Percentiles rank a stretch among this genome's conserved stretches.
These are phyloP conservation scores for Vinca major DNA, from an alignment of 305 asterid genomes.

Conservation along the genomic window DNA sequence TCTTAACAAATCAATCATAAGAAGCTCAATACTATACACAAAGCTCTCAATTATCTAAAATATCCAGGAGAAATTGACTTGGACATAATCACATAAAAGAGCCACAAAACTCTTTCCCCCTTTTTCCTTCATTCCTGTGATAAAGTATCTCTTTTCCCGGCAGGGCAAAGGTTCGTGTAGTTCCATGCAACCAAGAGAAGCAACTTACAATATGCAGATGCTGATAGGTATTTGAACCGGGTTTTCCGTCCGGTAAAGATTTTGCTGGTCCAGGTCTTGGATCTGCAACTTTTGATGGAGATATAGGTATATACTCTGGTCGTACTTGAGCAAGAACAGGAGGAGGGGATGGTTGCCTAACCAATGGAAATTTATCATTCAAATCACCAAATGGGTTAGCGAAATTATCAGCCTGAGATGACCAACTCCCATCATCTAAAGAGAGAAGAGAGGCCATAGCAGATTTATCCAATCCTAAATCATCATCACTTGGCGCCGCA, in stretches of 20 bases:
- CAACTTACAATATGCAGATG: conserved; percentile 88
- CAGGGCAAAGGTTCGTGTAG: not conserved
- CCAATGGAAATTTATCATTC: conserved; percentile 45
- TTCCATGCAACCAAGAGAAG: conserved; percentile 9
- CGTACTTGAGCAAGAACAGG: conserved; percentile 93
- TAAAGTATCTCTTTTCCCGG: not conserved
- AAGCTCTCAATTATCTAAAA: not conserved
- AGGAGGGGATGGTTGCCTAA: conserved; percentile 92
- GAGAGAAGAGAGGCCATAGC: conserved; percentile 78
- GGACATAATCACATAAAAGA: not conserved
- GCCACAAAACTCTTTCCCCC: not conserved
- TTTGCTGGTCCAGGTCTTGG: conserved; percentile 92
- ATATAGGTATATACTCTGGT: conserved; percentile 54
- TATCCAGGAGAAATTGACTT: conserved; percentile 1
- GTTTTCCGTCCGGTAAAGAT: conserved; percentile 43
- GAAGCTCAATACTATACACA: not conserved
- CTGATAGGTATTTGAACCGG: conserved; percentile 63
- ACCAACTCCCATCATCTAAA: conserved; percentile 88
- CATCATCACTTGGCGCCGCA: conserved; percentile 27
- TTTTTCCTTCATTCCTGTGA: not conserved
- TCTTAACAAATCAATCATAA: not conserved
- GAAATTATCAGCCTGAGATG: conserved; percentile 44
- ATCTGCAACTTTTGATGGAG: conserved; percentile 93
- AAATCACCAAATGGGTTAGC: conserved; percentile 28
- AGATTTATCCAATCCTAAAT: conserved; percentile 40